Percentiles rank a stretch among this genome's conserved stretches.
These are phyloP conservation scores for Torrubiella hemipterigena DNA, from an alignment of 2,329 filamentous ascomycete genomes.

Conservation along the genomic window DNA sequence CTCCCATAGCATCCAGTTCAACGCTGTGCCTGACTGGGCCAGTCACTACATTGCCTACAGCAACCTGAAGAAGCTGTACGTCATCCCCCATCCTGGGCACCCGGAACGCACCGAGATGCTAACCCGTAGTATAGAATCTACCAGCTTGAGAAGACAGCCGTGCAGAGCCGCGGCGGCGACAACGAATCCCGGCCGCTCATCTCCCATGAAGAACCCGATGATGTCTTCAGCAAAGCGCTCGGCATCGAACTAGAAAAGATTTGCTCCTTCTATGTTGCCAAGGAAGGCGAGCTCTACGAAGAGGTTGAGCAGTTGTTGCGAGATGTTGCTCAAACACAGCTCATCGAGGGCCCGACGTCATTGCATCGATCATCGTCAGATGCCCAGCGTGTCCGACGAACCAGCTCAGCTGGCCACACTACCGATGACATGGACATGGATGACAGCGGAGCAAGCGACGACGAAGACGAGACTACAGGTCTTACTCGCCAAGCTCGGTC, in stretches of 20 bases:
- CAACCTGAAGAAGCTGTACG: slow-evolving; percentile 95
- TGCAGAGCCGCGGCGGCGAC: slow-evolving; percentile 54
- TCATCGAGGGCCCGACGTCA: slow-evolving; percentile 27
- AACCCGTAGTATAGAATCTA: slow-evolving; percentile 57
- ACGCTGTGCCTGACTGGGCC: slow-evolving; percentile 99
- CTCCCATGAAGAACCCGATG: slow-evolving; percentile 60
- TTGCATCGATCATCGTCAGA: slow-evolving; percentile 19
- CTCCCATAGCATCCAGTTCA: slow-evolving; percentile 98
- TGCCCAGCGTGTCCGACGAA: slow-evolving; percentile 11
- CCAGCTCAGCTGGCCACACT: slow-evolving; percentile 28
- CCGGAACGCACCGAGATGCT: neutral
- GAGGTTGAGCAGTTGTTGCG: slow-evolving; percentile 67
- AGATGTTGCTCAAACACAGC: slow-evolving; percentile 58
- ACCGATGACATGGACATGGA: slow-evolving; percentile 46
- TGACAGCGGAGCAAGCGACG: slow-evolving; percentile 56
- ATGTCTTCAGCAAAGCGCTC: slow-evolving; percentile 68
- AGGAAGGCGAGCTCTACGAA: slow-evolving; percentile 76
- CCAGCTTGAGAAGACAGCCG: slow-evolving; percentile 74
- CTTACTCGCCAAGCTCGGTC: slow-evolving; percentile 34
- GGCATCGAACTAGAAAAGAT: slow-evolving; percentile 92
- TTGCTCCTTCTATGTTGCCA: slow-evolving; percentile 76
- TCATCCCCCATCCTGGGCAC: slow-evolving; percentile 10
- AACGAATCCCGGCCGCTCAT: slow-evolving; percentile 80
- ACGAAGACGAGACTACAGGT: slow-evolving; percentile 47
- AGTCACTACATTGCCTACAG: slow-evolving; percentile 96